Base-by-base conservation (phyloP, 179 eudicot genomes). In the Nepenthes alata region DNA sequence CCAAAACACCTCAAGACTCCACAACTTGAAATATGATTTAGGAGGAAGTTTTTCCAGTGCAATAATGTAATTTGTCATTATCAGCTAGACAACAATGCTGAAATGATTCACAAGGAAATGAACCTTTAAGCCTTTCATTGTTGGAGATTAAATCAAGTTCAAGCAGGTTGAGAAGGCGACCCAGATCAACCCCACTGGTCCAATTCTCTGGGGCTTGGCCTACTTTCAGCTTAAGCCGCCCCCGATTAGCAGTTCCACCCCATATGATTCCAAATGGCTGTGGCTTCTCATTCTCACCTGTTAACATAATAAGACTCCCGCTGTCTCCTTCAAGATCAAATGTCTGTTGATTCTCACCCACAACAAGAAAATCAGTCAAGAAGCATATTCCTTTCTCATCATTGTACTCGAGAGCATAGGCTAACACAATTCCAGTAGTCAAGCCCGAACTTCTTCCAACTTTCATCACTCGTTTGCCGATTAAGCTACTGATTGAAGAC, bases 181-280 rank as follows among this genome's bases (percentile, higher is more conserved):
- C 91, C 44, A 91, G 85, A 77, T 91, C 96, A 66, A 88, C 98
- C 38, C 98, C 98, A 74, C 98, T 91, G 35, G 98, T 91, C 98
- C 98, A 91, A 64, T 91, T 91, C 67, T 88, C 98, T 0, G 96
- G 98, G 52, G 91, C 85, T 70, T 84, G 91, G 52, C 96, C 98
- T 63, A 86, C 83, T 80, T 84, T 91, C 59, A 91, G 77, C 77
- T 91, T 91, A 62, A 91, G 91, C 34, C 96, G 91, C 16, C 98
- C 98, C 60, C 96, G 78, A 73, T 91, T 91, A 62, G 98, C 96
- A 64, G 98, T 91, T 67, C 98, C 98, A 77, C 98, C 98, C 98
- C 98, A 91, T 68, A 91, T 91, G 52, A 91, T 91, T 39, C 98
- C 98, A 51, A 89, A 80, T 45, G 98, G 98, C 63, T 80, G 76